phyloP scores from a whole-genome alignment of 2,329 filamentous ascomycete genomes.

The Emergomyces orientalis region DNA sequence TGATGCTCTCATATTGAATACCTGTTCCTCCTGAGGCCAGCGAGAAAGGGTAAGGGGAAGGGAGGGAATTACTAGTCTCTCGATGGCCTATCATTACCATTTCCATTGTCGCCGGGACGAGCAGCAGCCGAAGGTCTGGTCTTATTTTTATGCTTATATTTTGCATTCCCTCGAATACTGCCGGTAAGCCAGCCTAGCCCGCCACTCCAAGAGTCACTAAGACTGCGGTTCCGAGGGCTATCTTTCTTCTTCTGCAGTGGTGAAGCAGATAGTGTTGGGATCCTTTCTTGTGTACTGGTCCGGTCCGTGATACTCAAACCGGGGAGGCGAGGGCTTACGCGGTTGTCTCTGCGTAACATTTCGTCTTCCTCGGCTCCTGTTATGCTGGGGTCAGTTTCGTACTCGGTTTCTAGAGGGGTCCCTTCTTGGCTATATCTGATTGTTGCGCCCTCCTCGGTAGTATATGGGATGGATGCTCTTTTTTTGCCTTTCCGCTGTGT shows the following conservation, averaged over 20 bases:
- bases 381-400: constrained; percentile 17
- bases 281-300: constrained; percentile 2
- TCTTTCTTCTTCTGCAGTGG: background rate
- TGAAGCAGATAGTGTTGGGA: background rate
- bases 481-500: constrained; percentile 2
- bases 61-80: background rate
- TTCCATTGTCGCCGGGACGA: background rate
- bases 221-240: constrained; percentile 1
- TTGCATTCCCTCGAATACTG: background rate
- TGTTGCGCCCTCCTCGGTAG: constrained; percentile 23
- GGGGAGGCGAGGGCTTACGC: background rate
- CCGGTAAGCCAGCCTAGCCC: background rate
- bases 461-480: background rate
- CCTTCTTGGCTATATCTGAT: constrained; percentile 17
- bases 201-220: constrained; percentile 6
- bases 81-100: background rate
- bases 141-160: background rate
- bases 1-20: background rate
- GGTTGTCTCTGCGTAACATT: background rate
- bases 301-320: background rate
- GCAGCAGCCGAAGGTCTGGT: background rate
- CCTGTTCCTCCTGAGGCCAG: background rate
- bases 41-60: background rate
- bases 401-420: constrained; percentile 15
- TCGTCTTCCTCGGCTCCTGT: constrained; percentile 14